Evolutionary conservation across 768 basidiomycete species (phyloP), one percentile per base, ranked within the genome.

Genomic region (Amanita rimosa): DNA sequence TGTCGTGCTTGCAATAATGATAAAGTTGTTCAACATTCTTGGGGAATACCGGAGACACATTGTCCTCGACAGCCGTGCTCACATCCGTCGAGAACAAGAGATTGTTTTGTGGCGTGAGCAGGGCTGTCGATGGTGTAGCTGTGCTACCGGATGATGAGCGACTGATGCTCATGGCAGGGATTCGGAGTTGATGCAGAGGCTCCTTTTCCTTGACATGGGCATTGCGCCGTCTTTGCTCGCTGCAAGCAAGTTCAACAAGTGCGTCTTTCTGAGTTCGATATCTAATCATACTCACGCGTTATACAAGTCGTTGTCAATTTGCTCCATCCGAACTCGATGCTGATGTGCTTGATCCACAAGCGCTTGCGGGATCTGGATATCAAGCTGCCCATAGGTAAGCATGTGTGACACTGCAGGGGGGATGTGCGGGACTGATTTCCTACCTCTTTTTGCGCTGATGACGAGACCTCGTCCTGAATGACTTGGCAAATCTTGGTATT

Each of bases 381-480:
- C 7, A n/a, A 48, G 27, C 47, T 48, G 38, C 8, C 16, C 22
- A n/a, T 33, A 6, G 7, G 9, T 47, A 47, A 36, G 29, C 35
- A 14, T 5, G 27, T 45, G 13, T 19, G 5, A 17, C 9, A 1
- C n/a, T n/a, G n/a, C n/a, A n/a, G n/a, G 11, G 4, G 44, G 21
- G 16, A 45, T 34, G n/a, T 17, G n/a, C 8, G 21, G n/a, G 21
- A 29, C 17, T 24, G 4, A 26, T 24, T 19, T 19, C 22, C 8
- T 34, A 48, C 47, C 47, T 48, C 38, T 11, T 41, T 13, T 6
- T 4, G 10, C 9, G 79, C 75, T 49, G 64, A 63, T 21, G 66
- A 67, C 50, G 68, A 63, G 5, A 78, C 64, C 39, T 67, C 53
- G 33, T 58, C 58, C 19, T 56, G 57, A 21, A 79, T 54, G 16